Base-by-base conservation (phyloP, 176 grass and related monocot genomes). In the Lolium perenne region DNA sequence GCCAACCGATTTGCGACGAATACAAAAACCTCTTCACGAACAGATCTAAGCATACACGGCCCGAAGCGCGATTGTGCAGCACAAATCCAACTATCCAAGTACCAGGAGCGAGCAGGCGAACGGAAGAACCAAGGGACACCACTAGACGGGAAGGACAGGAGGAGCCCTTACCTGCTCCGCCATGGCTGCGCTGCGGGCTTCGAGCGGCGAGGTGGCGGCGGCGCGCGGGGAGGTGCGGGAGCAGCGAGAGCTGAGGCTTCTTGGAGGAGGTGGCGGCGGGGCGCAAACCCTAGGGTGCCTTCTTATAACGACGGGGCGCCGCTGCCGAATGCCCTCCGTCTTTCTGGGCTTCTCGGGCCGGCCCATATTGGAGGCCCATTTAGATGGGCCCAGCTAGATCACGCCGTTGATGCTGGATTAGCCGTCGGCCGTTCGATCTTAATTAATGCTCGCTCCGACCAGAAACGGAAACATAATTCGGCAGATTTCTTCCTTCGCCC, bases 101-200 rank as follows among this genome's bases (percentile, higher is more conserved):
- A 87, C 0, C 0, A 15, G 4, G 6, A 4, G 49, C 3, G 5
- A 57, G 64, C 74, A 18, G 29, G 79, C 7, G 46, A 40, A 41
- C 11, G 10, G 40, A 11, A 16, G 20, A 35, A 23, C 22, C 13
- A 4, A 53, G 14, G 48, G 0, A 76, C 8, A 55, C 25, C 15
- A 5, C 25, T 48, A 41, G 6, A 82, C 29, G 61, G 45, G 57
- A 12, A 12, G 29, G 38, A 29, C 1, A 4, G 41, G 64, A 47
- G 22, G 45, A 71, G 12, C 26, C 7, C 26, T 69, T 87, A 94
- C 95, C 90, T 97, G 95, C 55, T 97, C 92, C 84, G 92, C 95
- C 95, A 97, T 97, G 88, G 87, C 64, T 89, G 78, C 54, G 69
- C 40, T 61, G 47, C 70, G 78, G 29, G 13, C 47, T 65, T 76